Evolutionary conservation across 2,329 filamentous ascomycete species (phyloP).

Genomic region (Penicillium sp.): DNA sequence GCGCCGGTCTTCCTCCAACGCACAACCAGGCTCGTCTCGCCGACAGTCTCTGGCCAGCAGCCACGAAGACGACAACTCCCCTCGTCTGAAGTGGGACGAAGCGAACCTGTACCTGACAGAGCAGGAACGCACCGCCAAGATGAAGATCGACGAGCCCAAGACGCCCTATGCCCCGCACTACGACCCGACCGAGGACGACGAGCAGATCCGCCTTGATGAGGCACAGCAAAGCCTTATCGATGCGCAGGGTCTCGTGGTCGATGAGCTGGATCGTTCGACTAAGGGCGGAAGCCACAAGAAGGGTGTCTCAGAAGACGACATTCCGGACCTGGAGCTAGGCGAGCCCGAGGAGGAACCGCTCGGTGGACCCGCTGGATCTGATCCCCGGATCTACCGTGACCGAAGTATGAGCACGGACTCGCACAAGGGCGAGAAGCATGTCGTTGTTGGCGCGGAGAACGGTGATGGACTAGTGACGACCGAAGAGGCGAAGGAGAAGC

Average conservation of each 20-base stretch:
- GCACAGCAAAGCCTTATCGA: slow-evolving; percentile 54
- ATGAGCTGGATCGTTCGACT: slow-evolving; percentile 60
- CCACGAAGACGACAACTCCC: slow-evolving; percentile 57
- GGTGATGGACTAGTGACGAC: slow-evolving; percentile 55
- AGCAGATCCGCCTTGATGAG: slow-evolving; percentile 51
- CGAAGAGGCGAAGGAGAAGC: slow-evolving; percentile 81
- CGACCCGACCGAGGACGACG: slow-evolving; percentile 82
- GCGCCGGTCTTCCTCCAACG: slow-evolving; percentile 75
- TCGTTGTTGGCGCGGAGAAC: slow-evolving; percentile 66
- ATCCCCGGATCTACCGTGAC: slow-evolving; percentile 46
- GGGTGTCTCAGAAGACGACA: slow-evolving; percentile 66
- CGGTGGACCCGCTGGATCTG: slow-evolving; percentile 26
- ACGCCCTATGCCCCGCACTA: slow-evolving; percentile 93
- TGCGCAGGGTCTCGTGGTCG: slow-evolving; percentile 66
- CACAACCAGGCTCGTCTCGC: slow-evolving; percentile 65
- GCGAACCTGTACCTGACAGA: slow-evolving; percentile 96
- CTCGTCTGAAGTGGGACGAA: slow-evolving; percentile 96
- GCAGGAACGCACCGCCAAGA: slow-evolving; percentile 89
- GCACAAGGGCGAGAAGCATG: slow-evolving; percentile 64
- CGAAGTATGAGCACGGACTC: slow-evolving; percentile 43
- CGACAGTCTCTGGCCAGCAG: slow-evolving; percentile 63
- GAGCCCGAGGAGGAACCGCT: slow-evolving; percentile 78
- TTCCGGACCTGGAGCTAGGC: slow-evolving; percentile 86
- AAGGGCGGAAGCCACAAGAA: slow-evolving; percentile 44
- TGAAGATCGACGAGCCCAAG: slow-evolving; percentile 99